Base-by-base conservation (phyloP, 1,284 basidiomycete species). In the Cryptococcus wingfieldii region DNA sequence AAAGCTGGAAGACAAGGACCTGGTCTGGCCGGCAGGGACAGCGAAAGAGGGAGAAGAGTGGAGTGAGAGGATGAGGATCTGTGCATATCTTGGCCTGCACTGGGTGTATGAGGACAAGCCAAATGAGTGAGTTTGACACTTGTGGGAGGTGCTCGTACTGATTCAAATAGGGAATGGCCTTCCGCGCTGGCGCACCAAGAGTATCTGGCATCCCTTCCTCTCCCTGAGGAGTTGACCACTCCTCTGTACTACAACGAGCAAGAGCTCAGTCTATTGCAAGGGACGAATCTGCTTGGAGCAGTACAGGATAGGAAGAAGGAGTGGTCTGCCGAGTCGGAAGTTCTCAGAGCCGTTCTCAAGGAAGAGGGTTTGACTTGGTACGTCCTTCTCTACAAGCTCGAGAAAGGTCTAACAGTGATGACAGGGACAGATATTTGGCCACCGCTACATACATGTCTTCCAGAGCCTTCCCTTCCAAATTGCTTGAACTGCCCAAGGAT, bases 381-480 rank as follows among this genome's bases (percentile, higher is more conserved):
- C 66, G 82, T 49, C 12, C 45, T 31, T 12, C 31, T 13, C 18
- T 16, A 42, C 42, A 39, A 31, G 28, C n/a, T 38, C 58, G 31
- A 42, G 38, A 13, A 9, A 50, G 28, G 25, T 51, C 34, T 54
- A n/a, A 48, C 34, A 37, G 47, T n/a, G n/a, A 46, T 45, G 13
- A 19, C 55, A 92, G 90, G 87, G 82, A 86, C 6, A 70, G 76
- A 16, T 93, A 88, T 68, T 78, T 87, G 4, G 80, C 83, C 0
- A 84, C 87, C 2, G 79, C 84, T 16, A 90, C 88, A 0, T 86
- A 89, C 67, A 79, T 90, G 43, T 89, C 89, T 0, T 93, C 91
- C 1, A 83, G 92, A 45, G 88, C 90, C 0, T 95, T 95, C 69
- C 89, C 90, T 0, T 93, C 90, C 0, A 84, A 84, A 2, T 76